These are phyloP conservation scores for Peziza echinospora DNA, from an alignment of 495 filamentous ascomycete genomes.

Conservation along the genomic window DNA sequence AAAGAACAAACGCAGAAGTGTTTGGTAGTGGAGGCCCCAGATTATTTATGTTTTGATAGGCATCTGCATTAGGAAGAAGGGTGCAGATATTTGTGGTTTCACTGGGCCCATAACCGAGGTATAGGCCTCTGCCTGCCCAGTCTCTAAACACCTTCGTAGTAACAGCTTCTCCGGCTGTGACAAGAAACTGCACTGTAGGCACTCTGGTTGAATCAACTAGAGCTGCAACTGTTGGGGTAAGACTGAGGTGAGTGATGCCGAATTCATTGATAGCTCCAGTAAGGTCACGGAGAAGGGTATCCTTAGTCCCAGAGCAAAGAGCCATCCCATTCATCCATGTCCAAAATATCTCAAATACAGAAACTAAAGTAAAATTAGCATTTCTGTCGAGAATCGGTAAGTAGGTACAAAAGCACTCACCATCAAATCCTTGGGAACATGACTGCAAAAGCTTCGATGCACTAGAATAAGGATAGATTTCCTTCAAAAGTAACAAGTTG, in stretches of 20 bases:
- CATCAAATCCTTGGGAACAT: constrained; percentile 52
- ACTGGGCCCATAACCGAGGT: constrained; percentile 51
- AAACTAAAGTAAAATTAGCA: constrained; percentile 25
- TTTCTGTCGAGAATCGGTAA: not conserved
- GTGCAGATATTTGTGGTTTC: constrained; percentile 61
- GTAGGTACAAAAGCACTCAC: constrained; percentile 18
- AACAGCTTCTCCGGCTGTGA: constrained; percentile 49
- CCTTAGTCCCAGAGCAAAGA: constrained; percentile 44
- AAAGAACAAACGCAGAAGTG: constrained; percentile 47
- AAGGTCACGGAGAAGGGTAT: constrained; percentile 41
- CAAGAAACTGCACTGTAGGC: constrained; percentile 41
- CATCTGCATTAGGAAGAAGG: constrained; percentile 27
- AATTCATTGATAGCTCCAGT: constrained; percentile 35
- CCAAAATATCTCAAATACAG: constrained; percentile 65
- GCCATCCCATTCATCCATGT: constrained; percentile 52
- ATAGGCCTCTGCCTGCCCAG: constrained; percentile 46
- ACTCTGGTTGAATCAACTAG: constrained; percentile 38
- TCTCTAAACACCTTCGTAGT: constrained; percentile 38
- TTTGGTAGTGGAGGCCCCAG: constrained; percentile 46
- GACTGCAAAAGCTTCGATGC: constrained; percentile 41
- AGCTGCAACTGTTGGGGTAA: constrained; percentile 58
- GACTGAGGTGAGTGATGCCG: constrained; percentile 47
- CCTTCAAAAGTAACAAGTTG: constrained; percentile 38
- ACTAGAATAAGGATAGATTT: constrained; percentile 32
- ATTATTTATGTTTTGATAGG: constrained; percentile 29